Percentiles rank a stretch among this genome's conserved stretches.
Evolutionary conservation across 108 stramenopile genomes (phyloP).

Genomic region (Skeletonema costatum): DNA sequence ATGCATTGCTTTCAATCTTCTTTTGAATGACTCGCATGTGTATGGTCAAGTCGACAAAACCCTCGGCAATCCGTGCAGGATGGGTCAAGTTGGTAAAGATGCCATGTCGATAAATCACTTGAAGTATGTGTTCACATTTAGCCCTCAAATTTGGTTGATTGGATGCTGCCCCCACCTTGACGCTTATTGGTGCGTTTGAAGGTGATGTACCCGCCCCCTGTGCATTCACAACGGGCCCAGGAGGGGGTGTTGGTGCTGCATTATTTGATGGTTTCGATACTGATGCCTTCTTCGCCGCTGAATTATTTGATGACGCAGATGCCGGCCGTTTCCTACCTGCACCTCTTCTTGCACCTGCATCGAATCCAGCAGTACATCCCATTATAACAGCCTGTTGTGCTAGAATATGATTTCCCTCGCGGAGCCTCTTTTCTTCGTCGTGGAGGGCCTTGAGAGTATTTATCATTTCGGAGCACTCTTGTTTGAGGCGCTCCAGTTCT

Average conservation of each 20-base stretch:
- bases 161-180: not conserved
- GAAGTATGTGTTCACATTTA: not conserved
- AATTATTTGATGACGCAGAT: not conserved
- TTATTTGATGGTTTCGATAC: not conserved
- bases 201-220: not conserved
- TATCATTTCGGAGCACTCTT: constrained; percentile 30
- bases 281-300: not conserved
- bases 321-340: constrained; percentile 4
- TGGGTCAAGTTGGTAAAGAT: not conserved
- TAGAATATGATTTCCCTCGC: constrained; percentile 24
- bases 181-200: not conserved
- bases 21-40: not conserved
- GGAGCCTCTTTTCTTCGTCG: constrained; percentile 29
- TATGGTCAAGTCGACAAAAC: not conserved
- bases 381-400: constrained; percentile 24
- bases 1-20: not conserved
- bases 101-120: not conserved
- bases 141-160: not conserved
- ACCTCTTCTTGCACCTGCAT: constrained; percentile 14
- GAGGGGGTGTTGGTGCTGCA: not conserved
- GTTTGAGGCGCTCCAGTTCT: constrained; percentile 24
- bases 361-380: constrained; percentile 28
- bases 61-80: not conserved
- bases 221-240: not conserved
- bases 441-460: constrained; percentile 17